Conservation (phyloP, 1,284 basidiomycete species). For the Ceratorhiza oryzae-sativae region DNA sequence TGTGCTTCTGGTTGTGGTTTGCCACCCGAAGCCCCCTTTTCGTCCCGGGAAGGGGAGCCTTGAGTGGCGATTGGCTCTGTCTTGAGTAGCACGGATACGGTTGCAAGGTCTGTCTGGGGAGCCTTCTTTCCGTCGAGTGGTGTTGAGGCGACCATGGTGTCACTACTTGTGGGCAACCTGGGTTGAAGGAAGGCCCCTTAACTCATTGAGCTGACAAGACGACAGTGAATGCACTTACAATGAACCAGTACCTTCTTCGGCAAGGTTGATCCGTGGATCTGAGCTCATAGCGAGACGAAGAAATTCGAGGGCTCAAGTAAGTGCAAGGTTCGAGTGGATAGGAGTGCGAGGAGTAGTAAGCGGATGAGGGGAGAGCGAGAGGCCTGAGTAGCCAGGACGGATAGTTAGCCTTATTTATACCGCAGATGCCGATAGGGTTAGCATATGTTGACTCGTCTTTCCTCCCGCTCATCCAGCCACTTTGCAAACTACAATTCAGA, state of each 20-base stretch:
- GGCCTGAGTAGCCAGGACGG: background rate
- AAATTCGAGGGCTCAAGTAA: background rate
- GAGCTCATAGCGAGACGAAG: conserved; percentile 7
- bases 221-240: background rate
- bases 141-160: conserved; percentile 10
- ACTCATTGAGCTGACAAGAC: too few species aligned
- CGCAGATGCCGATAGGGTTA: background rate
- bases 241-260: conserved; percentile 18
- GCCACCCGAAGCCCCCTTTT: background rate
- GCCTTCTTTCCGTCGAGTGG: conserved; percentile 1
- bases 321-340: background rate
- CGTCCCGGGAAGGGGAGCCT: background rate
- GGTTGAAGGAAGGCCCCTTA: too few species aligned
- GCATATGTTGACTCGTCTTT: too few species aligned
- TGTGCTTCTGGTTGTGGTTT: background rate
- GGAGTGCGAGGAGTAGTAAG: background rate
- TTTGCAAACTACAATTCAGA: background rate
- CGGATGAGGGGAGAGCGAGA: background rate
- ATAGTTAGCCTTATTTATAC: background rate
- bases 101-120: background rate
- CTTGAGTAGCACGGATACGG: conserved; percentile 11
- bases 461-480: background rate
- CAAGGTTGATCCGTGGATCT: background rate
- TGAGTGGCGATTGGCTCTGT: background rate
- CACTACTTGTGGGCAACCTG: too few species aligned